These are phyloP conservation scores for Nitzschia inconspicua DNA, from an alignment of 108 stramenopile species.

Conservation along the genomic window DNA sequence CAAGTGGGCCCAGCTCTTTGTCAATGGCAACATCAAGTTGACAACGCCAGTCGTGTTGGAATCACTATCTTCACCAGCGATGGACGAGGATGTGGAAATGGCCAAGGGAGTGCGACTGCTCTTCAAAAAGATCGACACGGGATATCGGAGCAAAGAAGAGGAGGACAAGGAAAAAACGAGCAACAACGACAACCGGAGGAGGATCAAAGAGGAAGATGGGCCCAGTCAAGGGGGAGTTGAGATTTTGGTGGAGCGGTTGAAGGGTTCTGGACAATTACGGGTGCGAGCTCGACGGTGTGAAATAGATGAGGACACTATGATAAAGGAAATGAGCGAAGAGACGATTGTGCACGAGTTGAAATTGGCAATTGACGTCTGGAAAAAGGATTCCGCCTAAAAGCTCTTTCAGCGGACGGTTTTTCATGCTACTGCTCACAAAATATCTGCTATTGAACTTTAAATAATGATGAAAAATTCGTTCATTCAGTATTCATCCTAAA, in stretches of 20 bases:
- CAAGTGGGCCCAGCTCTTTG: constrained; percentile 30
- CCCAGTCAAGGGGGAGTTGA: constrained; percentile 45
- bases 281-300: constrained; percentile 37
- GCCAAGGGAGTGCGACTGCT: constrained; percentile 29
- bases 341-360: constrained; percentile 32
- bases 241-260: constrained; percentile 2
- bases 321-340: constrained; percentile 55
- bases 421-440: no score
- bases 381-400: background rate
- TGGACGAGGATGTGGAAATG: background rate
- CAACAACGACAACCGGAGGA: background rate
- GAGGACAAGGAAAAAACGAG: constrained; percentile 28
- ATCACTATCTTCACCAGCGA: constrained; percentile 13
- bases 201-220: constrained; percentile 11
- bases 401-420: no score
- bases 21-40: constrained; percentile 21
- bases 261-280: constrained; percentile 3
- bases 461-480: no score
- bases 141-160: constrained; percentile 52
- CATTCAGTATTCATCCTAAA: no score
- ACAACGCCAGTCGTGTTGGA: constrained; percentile 37
- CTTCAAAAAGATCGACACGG: constrained; percentile 57
- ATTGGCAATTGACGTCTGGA: constrained; percentile 34
- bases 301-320: constrained; percentile 44
- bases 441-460: no score